Evolutionary conservation across 345 rosid species (phyloP), one percentile per base, ranked within the genome.

Genomic region (Anacardium occidentale): DNA sequence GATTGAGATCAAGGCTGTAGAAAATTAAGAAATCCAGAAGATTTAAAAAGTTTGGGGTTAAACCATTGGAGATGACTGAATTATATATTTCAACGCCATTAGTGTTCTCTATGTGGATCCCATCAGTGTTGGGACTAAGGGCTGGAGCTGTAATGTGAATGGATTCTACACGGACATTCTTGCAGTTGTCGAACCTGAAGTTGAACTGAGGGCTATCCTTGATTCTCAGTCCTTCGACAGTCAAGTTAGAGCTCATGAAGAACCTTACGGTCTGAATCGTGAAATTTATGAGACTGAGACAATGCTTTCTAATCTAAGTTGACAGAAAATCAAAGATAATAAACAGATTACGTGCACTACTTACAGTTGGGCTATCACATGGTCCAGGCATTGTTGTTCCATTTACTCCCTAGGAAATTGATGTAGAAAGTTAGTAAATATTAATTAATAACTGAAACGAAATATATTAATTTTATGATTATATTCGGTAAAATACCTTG

Each of bases 311-410:
- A 29, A 29, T 29, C 32, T 47, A 47, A n/a, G 24, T 13, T 26
- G 12, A 26, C 1, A 17, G 50, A 20, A 45, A 57, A 58, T 25
- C 64, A 58, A 58, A 58, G 56, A 42, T 22, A 56, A 8, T 14
- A 6, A 29, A 17, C 3, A 18, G 20, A 42, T 24, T 47, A 24
- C 62, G 22, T 55, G 66, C 25, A 3, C 42, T 61, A 81, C 96
- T 85, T 85, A 89, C 99, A 60, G 80, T 83, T 18, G 99, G 99
- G 70, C 98, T 95, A 47, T 95, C 97, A 74, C 99, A 95, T 5
- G 91, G 97, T 72, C 98, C 97, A 26, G 88, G 77, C 70, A 74
- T 50, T 63, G 88, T 87, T 26, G 90, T 86, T 77, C 91, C 87
- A 68, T 92, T 92, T 14, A 79, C 76, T 21, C 82, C 84, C 98